These are phyloP conservation scores for Solanum piurae DNA, from an alignment of 257 asterid genomes.

Conservation along the genomic window DNA sequence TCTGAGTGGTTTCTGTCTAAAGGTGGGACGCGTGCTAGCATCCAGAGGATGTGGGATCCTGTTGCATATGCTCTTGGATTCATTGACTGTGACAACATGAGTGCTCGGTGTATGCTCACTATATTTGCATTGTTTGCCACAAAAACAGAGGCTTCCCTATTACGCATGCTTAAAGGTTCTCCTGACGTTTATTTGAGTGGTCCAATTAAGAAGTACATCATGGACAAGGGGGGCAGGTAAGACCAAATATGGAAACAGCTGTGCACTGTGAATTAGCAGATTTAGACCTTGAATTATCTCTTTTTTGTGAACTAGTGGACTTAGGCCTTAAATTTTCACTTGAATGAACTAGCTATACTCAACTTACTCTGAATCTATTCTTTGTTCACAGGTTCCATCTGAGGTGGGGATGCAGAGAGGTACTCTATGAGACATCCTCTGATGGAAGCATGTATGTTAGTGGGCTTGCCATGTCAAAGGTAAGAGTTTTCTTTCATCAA, in stretches of 20 bases:
- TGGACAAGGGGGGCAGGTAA: slow-evolving; percentile 91
- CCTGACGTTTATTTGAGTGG: slow-evolving; percentile 96
- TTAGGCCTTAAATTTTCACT: neutral
- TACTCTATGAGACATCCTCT: slow-evolving; percentile 63
- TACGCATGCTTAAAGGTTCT: slow-evolving; percentile 98
- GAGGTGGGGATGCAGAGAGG: slow-evolving; percentile 99
- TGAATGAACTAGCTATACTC: neutral
- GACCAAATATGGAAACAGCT: neutral
- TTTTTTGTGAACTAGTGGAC: neutral
- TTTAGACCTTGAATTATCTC: neutral
- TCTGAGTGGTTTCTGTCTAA: slow-evolving; percentile 94
- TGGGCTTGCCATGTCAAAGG: slow-evolving; percentile 95
- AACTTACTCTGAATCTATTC: neutral
- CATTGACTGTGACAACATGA: slow-evolving; percentile 92
- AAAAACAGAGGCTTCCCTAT: slow-evolving; percentile 95
- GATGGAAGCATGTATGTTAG: slow-evolving; percentile 65
- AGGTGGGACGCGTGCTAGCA: slow-evolving; percentile 92
- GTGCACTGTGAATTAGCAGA: neutral
- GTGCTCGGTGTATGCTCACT: slow-evolving; percentile 99
- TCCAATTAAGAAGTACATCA: slow-evolving; percentile 75
- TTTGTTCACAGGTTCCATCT: slow-evolving; percentile 70
- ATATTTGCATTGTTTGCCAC: slow-evolving; percentile 94
- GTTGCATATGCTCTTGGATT: slow-evolving; percentile 99
- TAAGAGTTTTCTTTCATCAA: slow-evolving; percentile 7
- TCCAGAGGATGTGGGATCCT: slow-evolving; percentile 99